phyloP scores from a whole-genome alignment of 768 basidiomycete species.

The Lactifluus subvellereus region DNA sequence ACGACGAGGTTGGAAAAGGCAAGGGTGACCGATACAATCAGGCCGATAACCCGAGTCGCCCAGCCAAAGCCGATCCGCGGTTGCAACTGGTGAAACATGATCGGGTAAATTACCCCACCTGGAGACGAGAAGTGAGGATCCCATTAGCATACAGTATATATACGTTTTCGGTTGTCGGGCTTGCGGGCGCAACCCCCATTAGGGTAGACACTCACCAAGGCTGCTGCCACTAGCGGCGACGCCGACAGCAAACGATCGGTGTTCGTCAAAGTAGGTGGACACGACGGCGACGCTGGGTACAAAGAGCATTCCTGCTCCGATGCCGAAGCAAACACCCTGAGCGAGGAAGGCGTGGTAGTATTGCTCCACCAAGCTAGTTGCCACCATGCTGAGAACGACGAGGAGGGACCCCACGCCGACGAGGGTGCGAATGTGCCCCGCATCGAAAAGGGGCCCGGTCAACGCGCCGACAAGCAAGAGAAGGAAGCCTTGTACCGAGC shows the following conservation, averaged over 20 bases:
- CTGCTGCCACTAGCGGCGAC: slow-evolving; percentile 37
- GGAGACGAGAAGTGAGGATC: neutral
- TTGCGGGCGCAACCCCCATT: neutral
- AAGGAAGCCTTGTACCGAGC: slow-evolving; percentile 23
- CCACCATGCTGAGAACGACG: slow-evolving; percentile 21
- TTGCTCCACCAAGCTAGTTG: slow-evolving; percentile 21
- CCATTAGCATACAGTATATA: neutral
- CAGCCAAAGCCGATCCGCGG: slow-evolving; percentile 28
- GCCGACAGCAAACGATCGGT: slow-evolving; percentile 41
- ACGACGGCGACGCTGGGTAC: slow-evolving; percentile 40
- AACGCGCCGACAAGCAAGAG: slow-evolving; percentile 18
- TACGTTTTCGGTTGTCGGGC: neutral
- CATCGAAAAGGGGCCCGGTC: slow-evolving; percentile 25
- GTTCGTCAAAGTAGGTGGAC: slow-evolving; percentile 41
- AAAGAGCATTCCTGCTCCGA: slow-evolving; percentile 41
- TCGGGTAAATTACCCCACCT: slow-evolving; percentile 29
- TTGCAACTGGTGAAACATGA: slow-evolving; percentile 29
- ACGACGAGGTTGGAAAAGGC: slow-evolving; percentile 23
- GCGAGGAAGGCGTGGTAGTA: slow-evolving; percentile 38
- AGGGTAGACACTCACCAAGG: slow-evolving; percentile 19
- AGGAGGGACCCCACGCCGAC: slow-evolving; percentile 24
- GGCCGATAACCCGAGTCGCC: slow-evolving; percentile 29
- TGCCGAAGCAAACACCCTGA: slow-evolving; percentile 41
- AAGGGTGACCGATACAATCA: slow-evolving; percentile 26
- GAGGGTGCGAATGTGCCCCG: slow-evolving; percentile 22